A percentile compares a stretch with the other conserved stretches of the same genome.
phyloP scores from a whole-genome alignment of 2,329 filamentous ascomycete genomes.

The Epichloe bromicola region DNA sequence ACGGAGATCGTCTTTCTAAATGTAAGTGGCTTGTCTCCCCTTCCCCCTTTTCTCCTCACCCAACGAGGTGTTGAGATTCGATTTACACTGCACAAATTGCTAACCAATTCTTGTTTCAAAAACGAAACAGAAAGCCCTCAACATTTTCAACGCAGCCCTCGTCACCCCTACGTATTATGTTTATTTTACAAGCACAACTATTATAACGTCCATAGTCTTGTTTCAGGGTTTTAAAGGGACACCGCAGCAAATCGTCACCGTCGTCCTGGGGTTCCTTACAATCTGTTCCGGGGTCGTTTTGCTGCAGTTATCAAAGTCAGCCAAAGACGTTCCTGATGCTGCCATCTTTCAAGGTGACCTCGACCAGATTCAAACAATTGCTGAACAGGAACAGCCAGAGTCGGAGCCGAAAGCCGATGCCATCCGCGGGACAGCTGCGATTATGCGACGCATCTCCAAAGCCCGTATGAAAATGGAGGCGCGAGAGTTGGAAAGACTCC shows the following conservation, averaged over 20 bases:
- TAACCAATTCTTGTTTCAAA: not conserved
- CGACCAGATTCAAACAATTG: constrained; percentile 89
- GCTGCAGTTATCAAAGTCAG: constrained; percentile 91
- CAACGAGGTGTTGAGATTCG: no score
- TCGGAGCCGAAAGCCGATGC: constrained; percentile 92
- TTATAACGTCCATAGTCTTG: constrained; percentile 82
- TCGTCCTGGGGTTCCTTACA: constrained; percentile 84
- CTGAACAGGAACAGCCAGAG: constrained; percentile 91
- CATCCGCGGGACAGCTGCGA: constrained; percentile 79
- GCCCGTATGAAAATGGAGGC: constrained; percentile 66
- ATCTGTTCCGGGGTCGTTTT: constrained; percentile 90
- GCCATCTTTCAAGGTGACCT: constrained; percentile 87
- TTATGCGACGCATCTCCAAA: constrained; percentile 69
- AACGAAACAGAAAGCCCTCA: constrained; percentile 77
- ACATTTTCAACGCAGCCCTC: constrained; percentile 90
- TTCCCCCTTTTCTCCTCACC: no score
- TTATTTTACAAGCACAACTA: constrained; percentile 91
- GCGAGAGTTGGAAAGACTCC: constrained; percentile 64
- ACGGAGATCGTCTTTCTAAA: constrained; percentile 95
- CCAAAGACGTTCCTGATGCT: constrained; percentile 90
- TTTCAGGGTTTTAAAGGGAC: constrained; percentile 92
- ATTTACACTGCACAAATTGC: not conserved
- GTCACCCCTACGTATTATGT: constrained; percentile 99
- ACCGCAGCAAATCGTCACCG: constrained; percentile 64
- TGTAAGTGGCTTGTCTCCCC: constrained; percentile 38